Base-by-base conservation (phyloP, 2,329 filamentous ascomycete species). In the Ophiostoma sp. region DNA sequence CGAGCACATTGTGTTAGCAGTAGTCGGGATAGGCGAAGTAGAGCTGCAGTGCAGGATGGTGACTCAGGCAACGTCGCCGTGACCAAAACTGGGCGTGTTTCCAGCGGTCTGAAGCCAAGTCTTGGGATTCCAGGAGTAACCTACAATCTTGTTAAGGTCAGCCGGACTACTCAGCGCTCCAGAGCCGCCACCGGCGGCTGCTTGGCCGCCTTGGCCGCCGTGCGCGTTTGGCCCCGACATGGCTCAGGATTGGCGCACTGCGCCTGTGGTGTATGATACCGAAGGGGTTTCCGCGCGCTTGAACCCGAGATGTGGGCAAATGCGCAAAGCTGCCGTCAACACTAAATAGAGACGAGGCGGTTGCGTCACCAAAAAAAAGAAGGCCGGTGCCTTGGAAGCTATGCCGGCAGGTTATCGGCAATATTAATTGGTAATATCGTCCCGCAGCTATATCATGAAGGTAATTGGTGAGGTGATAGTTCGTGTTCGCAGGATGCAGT, bases 121-220 rank as follows among this genome's bases (percentile, higher is more conserved):
- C 1, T 27, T 11, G 23, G 15, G 15, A 5, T 57, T 10, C 27
- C 11, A 62, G 27, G 27, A 39, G 20, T 39, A 23, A 82, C 94
- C 86, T 85, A 97, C 94, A 80, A 98, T 98, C 75, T 97, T 93
- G 76, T 98, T 98, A 1, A 97, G 80, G 77, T 97, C 93, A 1
- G 90, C 93, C 80, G 93, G 89, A 11, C 81, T 79, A 27, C 80
- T 76, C 1, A 80, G 73, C 5, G 79, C 74, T 23, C 74, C 72
- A 6, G 74, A 67, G 70, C 74, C 68, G 70, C 35, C 35, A 27
- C 35, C 35, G 13, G 62, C 20, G 23, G 62, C 62, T 39, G 20
- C 77, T 35, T 27, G 67, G 23, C 11, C 70, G 68, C 4, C 57
- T 27, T 33, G 67, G 39, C 74, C 69, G 20, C 71, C 67, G 20